Conservation (phyloP, 306 rosid species). For the Lablab purpureus region DNA sequence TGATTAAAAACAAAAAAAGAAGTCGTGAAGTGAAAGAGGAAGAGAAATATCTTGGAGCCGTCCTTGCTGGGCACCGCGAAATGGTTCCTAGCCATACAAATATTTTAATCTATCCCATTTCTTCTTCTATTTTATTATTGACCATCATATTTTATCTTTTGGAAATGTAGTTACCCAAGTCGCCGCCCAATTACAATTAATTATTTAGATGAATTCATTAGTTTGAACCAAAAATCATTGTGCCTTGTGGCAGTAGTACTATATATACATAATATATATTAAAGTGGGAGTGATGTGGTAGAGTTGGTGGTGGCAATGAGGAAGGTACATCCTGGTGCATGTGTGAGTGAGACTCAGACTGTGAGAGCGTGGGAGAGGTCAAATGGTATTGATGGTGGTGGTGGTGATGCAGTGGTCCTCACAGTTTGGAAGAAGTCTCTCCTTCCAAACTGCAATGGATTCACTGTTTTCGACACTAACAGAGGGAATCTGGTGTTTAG, state of each 20-base stretch:
- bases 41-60: slow-evolving; percentile 49
- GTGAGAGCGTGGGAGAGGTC: neutral
- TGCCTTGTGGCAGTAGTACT: too few species aligned
- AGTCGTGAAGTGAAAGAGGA: neutral
- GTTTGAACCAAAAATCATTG: too few species aligned
- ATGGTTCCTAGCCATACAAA: slow-evolving; percentile 49
- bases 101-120: neutral
- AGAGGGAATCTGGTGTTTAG: slow-evolving; percentile 68
- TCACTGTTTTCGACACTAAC: slow-evolving; percentile 66
- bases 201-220: too few species aligned
- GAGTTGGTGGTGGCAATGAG: slow-evolving; percentile 50
- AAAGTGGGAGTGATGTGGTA: too few species aligned
- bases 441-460: slow-evolving; percentile 72
- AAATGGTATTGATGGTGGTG: neutral
- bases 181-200: neutral
- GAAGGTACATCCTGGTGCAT: slow-evolving; percentile 61
- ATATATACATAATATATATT: too few species aligned
- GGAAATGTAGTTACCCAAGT: neutral
- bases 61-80: slow-evolving; percentile 50
- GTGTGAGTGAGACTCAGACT: neutral
- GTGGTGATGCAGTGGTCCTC: slow-evolving; percentile 31
- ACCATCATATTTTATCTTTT: too few species aligned
- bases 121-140: neutral
- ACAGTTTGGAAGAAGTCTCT: slow-evolving; percentile 91
- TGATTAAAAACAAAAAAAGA: slow-evolving; percentile 3